Evolutionary conservation across 179 eudicot species (phyloP), one percentile per base, ranked within the genome.

Genomic region (Actinidia chinensis): DNA sequence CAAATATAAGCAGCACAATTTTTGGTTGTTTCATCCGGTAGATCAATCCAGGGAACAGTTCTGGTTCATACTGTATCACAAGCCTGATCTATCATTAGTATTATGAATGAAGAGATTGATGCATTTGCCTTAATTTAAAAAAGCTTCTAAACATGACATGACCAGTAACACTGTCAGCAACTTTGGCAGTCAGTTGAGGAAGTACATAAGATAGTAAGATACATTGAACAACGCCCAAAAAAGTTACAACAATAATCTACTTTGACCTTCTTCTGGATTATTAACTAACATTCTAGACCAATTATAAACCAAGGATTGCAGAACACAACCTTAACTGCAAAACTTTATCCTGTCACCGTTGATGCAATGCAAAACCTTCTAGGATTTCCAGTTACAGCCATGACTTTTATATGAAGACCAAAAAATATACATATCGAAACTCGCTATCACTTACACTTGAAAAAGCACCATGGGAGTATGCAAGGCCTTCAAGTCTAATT

Each of bases 11-110:
- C 75, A 93, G 86, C 78, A 89, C 94, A 75, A 93, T 87, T 74
- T 91, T 92, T 0, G 98, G 98, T 80, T 93, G 92, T 65, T 90
- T 93, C 98, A 93, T 91, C 44, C 98, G 91, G 78, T 93, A 93
- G 52, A 93, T 89, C 81, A 93, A 79, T 71, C 98, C 98, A 47
- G 98, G 98, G 83, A 93, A 93, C 50, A 93, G 77, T 79, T 93
- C 97, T 66, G 98, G 97, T 78, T 93, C 98, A 83, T 93, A 88
- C 96, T 91, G 86, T 50, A 82, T 15, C 36, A 83, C 40, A 75
- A 74, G 60, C 8, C 51, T 23, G 69, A 75, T 17, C 20, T 25
- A 74, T 15, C 12, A 59, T 60, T 20, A 74, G 44, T 59, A 8
- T 5, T 15, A 9, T 28, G 15, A 46, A 8, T 18, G 28, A 42